Conservation (phyloP, 164 flowering plant genomes). For the Nymphaea colorata region DNA sequence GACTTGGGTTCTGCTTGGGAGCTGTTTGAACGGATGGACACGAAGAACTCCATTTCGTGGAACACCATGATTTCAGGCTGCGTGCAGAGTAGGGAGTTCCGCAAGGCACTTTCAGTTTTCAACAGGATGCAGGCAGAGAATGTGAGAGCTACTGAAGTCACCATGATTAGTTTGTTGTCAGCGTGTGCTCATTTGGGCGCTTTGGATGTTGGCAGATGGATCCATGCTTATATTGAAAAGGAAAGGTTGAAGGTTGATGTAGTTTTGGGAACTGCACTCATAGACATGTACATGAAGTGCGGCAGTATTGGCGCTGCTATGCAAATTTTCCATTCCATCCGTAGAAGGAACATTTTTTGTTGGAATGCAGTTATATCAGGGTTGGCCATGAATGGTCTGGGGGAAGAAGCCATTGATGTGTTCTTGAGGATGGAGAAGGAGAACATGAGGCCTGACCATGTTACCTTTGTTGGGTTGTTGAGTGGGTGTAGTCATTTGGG, state of each 20-base stretch:
- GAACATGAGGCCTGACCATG: constrained; percentile 22
- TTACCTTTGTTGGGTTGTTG: constrained; percentile 33
- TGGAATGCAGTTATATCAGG: constrained; percentile 34
- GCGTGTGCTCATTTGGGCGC: constrained; percentile 42
- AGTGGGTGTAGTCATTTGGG: constrained; percentile 35
- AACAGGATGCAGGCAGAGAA: constrained; percentile 20
- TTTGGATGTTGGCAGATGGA: constrained; percentile 28
- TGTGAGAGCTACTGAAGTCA: constrained; percentile 25
- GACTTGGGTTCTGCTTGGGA: constrained; percentile 15
- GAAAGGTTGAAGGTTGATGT: constrained; percentile 18
- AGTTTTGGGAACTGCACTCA: constrained; percentile 26
- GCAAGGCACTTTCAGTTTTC: constrained; percentile 15
- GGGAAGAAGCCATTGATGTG: constrained; percentile 23
- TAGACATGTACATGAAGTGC: constrained; percentile 36
- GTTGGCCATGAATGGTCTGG: constrained; percentile 31
- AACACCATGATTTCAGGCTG: constrained; percentile 26
- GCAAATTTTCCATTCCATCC: constrained; percentile 20
- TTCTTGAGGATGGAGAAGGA: constrained; percentile 21
- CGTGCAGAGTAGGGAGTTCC: constrained; percentile 13
- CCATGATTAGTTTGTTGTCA: constrained; percentile 31
- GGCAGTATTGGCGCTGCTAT: constrained; percentile 25
- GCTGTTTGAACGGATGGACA: constrained; percentile 23
- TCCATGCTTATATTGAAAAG: constrained; percentile 22
- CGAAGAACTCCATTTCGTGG: constrained; percentile 26
- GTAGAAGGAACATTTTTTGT: constrained; percentile 22